A percentile compares a stretch with the other conserved stretches of the same genome.
Conservation (phyloP, 108 stramenopile species). For the Cyclotella distinguenda region DNA sequence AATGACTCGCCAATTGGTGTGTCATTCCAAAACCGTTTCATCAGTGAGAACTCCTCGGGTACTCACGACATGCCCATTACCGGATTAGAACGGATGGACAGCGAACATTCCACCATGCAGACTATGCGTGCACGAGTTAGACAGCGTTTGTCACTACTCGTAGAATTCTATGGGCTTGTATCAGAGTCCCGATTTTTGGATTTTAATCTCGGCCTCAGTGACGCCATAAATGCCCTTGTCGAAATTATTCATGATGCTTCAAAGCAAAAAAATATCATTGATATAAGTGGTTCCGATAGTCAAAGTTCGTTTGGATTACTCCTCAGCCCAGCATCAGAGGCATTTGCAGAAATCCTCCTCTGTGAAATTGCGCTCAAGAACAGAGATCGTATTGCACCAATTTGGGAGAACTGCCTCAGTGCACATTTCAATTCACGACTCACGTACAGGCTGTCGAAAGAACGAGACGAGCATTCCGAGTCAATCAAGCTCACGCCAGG, state of each 20-base stretch:
- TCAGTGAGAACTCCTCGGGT: slow-evolving; percentile 57
- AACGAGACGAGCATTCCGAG: slow-evolving; percentile 20
- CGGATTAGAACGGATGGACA: slow-evolving; percentile 77
- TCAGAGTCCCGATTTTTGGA: slow-evolving; percentile 77
- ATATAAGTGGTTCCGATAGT: slow-evolving; percentile 1
- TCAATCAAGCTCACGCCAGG: slow-evolving; percentile 56
- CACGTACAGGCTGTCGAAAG: slow-evolving; percentile 22
- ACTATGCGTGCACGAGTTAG: slow-evolving; percentile 72
- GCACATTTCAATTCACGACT: slow-evolving; percentile 64
- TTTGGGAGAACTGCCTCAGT: slow-evolving; percentile 65
- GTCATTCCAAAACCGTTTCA: slow-evolving; percentile 69
- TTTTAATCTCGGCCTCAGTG: slow-evolving; percentile 48
- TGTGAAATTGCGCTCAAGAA: slow-evolving; percentile 83
- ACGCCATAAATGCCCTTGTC: slow-evolving; percentile 60
- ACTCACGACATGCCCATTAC: slow-evolving; percentile 65
- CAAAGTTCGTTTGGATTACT: slow-evolving; percentile 29
- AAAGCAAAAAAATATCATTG: slow-evolving; percentile 17
- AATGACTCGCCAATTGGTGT: slow-evolving; percentile 51
- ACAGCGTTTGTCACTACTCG: slow-evolving; percentile 58
- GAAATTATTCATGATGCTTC: slow-evolving; percentile 48
- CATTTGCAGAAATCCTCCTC: slow-evolving; percentile 82
- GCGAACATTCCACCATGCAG: slow-evolving; percentile 30
- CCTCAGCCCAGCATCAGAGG: slow-evolving; percentile 82
- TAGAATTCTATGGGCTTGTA: slow-evolving; percentile 67
- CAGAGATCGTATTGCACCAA: slow-evolving; percentile 62